A percentile compares a stretch with the other conserved stretches of the same genome.
These are phyloP conservation scores for Imleria badia DNA, from an alignment of 768 basidiomycete species.

Conservation along the genomic window DNA sequence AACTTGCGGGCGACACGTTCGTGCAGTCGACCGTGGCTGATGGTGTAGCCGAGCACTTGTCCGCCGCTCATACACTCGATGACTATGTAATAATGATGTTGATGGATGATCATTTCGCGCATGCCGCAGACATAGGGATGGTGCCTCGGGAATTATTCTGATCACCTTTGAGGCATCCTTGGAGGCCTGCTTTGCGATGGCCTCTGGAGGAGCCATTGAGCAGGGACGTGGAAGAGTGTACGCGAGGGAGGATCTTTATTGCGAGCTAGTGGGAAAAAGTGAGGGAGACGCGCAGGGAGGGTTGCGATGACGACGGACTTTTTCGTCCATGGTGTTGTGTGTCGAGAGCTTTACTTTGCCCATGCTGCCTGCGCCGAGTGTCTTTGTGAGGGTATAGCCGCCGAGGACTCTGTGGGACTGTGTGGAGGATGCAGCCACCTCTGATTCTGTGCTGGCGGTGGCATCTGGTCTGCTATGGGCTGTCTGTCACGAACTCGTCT, in stretches of 20 bases:
- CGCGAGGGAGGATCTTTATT: conserved; percentile 97
- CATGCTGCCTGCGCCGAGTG: conserved; percentile 97
- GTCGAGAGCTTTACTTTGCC: conserved; percentile 97
- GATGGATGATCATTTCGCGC: conserved; percentile 97
- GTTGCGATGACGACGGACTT: conserved; percentile 52
- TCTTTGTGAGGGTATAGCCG: conserved; percentile 95
- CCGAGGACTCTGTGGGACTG: conserved; percentile 67
- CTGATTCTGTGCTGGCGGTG: conserved; percentile 30
- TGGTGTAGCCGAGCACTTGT: conserved; percentile 99
- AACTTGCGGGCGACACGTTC: conserved; percentile 98
- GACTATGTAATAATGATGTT: conserved; percentile 99
- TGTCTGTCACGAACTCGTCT: conserved; percentile 32
- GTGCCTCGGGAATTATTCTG: conserved; percentile 94
- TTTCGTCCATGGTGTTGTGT: conserved; percentile 86
- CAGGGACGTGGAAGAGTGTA: conserved; percentile 58
- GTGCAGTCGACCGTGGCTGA: conserved; percentile 92
- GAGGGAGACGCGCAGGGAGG: conserved; percentile 3
- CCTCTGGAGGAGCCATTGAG: conserved; percentile 50
- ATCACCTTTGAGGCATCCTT: conserved; percentile 97
- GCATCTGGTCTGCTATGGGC: conserved; percentile 27
- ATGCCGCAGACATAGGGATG: conserved; percentile 99
- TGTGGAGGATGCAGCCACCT: conserved; percentile 34
- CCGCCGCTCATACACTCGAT: conserved; percentile 99
- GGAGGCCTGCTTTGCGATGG: conserved; percentile 73
- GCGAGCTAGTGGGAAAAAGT: conserved; percentile 62